phyloP scores from a whole-genome alignment of 2,329 filamentous ascomycete species.

The Fusarium sarcochroum region DNA sequence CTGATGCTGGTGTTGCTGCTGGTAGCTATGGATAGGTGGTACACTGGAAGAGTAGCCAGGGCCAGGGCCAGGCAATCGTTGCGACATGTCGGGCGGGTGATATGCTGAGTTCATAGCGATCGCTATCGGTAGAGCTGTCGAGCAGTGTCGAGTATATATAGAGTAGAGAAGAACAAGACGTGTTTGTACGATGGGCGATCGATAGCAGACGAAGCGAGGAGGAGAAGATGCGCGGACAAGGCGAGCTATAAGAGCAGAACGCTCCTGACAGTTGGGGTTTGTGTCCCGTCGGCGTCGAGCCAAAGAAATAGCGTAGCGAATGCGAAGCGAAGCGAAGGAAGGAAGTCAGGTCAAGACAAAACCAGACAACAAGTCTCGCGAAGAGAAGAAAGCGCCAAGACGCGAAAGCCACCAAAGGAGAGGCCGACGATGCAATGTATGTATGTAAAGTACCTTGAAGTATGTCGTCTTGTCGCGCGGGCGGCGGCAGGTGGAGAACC shows the following conservation, averaged over 20 bases:
- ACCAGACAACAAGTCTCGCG: neutral
- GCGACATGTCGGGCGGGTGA: constrained; percentile 51
- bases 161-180: constrained; percentile 5
- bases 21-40: constrained; percentile 43
- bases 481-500: constrained; percentile 42
- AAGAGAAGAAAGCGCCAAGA: constrained; percentile 11
- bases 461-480: constrained; percentile 32
- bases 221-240: constrained; percentile 18
- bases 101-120: constrained; percentile 52
- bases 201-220: constrained; percentile 20
- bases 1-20: constrained; percentile 46
- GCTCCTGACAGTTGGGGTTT: constrained; percentile 17
- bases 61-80: constrained; percentile 47
- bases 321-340: constrained; percentile 10
- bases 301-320: constrained; percentile 1
- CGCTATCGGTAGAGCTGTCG: constrained; percentile 6
- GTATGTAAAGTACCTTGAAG: neutral
- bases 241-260: constrained; percentile 37
- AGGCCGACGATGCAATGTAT: constrained; percentile 27
- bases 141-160: constrained; percentile 1
- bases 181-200: constrained; percentile 2
- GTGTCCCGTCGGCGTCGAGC: constrained; percentile 15
- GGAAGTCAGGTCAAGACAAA: neutral
- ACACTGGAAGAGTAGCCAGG: constrained; percentile 45
- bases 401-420: constrained; percentile 39